Evolutionary conservation across 2,329 filamentous ascomycete species (phyloP), one percentile per base, ranked within the genome.

Genomic region (Cryphonectria naterciae): DNA sequence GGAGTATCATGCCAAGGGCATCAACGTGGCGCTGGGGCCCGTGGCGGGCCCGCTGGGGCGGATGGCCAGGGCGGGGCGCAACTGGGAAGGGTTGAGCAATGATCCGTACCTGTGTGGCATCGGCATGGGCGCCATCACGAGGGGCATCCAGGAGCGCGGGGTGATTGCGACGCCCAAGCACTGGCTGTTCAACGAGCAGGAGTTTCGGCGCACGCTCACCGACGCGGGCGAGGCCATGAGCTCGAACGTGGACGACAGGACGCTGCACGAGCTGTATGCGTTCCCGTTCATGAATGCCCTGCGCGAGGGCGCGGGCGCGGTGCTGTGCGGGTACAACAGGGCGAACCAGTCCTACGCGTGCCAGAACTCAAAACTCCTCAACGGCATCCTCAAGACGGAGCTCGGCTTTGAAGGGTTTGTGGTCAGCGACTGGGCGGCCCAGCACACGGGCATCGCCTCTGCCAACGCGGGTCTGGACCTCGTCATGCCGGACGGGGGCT

Each of bases 151-250:
- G 78, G 87, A 87, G 1, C 85, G 87, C 67, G 92, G 92, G 0
- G 92, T 97, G 1, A 93, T 94, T 75, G 92, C 93, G 0, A 86
- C 84, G 70, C 84, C 83, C 25, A 88, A 88, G 82, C 93, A 95
- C 76, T 93, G 85, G 66, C 83, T 95, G 19, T 86, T 83, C 67
- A 94, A 85, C 10, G 71, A 73, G 67, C 71, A 73, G 46, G 72
- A 73, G 56, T 65, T 67, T 15, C 70, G 70, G 88, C 92, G 79
- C 19, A 61, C 68, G 2, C 25, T 84, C 85, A 89, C 86, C 73
- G 58, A 39, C 22, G 84, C 89, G 60, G 83, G 84, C 28, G 86
- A 88, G 74, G 69, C 77, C 1, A 68, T 78, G 66, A 78, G 76
- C 52, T 77, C 80, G 68, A 82, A 83, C 67, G 76, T 83, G 11